Evolutionary conservation across 2,329 filamentous ascomycete genomes (phyloP).

Genomic region (Neophaeococcomyces aloes): DNA sequence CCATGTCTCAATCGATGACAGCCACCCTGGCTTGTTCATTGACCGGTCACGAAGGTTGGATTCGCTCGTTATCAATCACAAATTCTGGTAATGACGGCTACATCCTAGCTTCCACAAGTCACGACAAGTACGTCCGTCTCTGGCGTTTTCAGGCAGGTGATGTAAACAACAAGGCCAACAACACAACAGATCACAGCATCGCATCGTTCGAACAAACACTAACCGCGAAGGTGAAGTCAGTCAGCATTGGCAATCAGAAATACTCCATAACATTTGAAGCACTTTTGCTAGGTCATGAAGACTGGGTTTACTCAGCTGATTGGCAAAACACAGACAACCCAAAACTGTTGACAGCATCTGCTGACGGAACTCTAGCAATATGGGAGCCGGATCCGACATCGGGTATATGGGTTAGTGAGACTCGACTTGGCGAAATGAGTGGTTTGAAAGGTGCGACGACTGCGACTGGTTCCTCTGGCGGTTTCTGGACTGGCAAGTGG

Average conservation of each 20-base stretch:
- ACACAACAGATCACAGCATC: slow-evolving; percentile 29
- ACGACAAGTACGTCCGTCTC: slow-evolving; percentile 92
- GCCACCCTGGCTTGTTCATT: slow-evolving; percentile 69
- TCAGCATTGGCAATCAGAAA: slow-evolving; percentile 51
- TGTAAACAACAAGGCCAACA: not conserved
- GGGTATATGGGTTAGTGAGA: slow-evolving; percentile 81
- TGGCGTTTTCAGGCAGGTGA: slow-evolving; percentile 73
- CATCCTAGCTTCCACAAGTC: slow-evolving; percentile 81
- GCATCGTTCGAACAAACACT: slow-evolving; percentile 40
- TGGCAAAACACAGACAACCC: slow-evolving; percentile 55
- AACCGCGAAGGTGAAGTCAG: slow-evolving; percentile 78
- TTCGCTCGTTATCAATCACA: slow-evolving; percentile 72
- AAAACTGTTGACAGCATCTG: slow-evolving; percentile 78
- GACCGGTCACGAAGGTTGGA: slow-evolving; percentile 87
- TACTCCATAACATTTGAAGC: slow-evolving; percentile 89
- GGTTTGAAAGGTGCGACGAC: slow-evolving; percentile 91
- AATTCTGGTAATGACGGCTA: slow-evolving; percentile 58
- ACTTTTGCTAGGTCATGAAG: slow-evolving; percentile 84
- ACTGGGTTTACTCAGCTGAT: slow-evolving; percentile 87
- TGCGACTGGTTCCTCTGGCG: slow-evolving; percentile 87
- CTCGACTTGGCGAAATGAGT: slow-evolving; percentile 84
- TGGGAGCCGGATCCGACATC: slow-evolving; percentile 79
- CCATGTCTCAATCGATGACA: slow-evolving; percentile 29
- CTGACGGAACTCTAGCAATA: slow-evolving; percentile 86
- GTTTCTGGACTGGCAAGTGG: slow-evolving; percentile 95